Base-by-base conservation (phyloP, 2,329 filamentous ascomycete genomes). In the Aspergillus brasiliensis region DNA sequence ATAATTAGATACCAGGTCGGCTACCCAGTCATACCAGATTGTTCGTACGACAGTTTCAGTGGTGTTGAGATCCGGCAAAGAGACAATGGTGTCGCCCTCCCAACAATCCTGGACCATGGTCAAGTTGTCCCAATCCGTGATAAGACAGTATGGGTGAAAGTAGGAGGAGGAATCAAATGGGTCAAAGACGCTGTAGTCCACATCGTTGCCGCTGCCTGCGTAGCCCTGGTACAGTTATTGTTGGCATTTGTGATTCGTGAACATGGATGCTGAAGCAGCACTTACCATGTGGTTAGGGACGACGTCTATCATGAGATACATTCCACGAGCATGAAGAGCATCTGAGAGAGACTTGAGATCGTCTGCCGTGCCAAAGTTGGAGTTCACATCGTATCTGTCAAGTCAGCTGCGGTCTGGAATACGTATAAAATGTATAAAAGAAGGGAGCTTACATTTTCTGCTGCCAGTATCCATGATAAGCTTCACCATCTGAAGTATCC, bases 51-150 rank as follows among this genome's bases (percentile, higher is more conserved):
- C 71, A 0, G 74, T 56, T 28, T 79, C 76, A 44, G 83, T 80
- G 0, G 88, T 90, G 58, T 84, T 77, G 11, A 90, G 71, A 64
- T 91, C 88, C 0, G 87, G 86, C 0, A 91, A 82, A 0, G 81
- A 78, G n/a, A 85, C 81, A 15, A 78, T 80, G n/a, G 76, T 77
- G 59, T 82, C 80, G 19, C 82, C 82, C 17, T 83, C 75, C 83
- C 83, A 85, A 76, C 87, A 89, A 15, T 73, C 44, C 47, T 75
- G 70, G 2, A 73, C 69, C 19, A 73, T 77, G 1, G 71, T 77
- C 63, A 85, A 77, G 68, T 87, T 74, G 38, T 72, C 69, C 73
- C 86, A 88, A 71, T 88, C 69, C 15, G 58, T 62, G 55, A 85
- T 79, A 3, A 69, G 67, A 73, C 88, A 90, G 67, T 82, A 84